phyloP scores from a whole-genome alignment of 2,329 filamentous ascomycete genomes.

The Ophiostoma himal-ulmi region DNA sequence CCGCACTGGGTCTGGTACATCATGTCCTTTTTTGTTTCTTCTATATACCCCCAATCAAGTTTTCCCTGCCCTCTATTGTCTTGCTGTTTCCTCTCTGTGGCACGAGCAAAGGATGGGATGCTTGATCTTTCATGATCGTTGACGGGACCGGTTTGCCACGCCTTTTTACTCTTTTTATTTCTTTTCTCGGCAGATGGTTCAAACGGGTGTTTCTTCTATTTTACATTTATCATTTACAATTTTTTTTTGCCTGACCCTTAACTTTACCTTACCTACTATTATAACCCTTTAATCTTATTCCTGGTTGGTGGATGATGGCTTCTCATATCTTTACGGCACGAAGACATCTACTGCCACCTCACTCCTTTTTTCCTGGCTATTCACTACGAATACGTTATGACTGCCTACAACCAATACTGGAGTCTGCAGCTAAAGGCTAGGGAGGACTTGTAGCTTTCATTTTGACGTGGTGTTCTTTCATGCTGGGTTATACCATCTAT shows the following conservation, averaged over 20 bases:
- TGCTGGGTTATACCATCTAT: conserved; percentile 8
- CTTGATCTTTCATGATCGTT: conserved; percentile 12
- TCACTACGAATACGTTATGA: not conserved
- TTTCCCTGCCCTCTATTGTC: not conserved
- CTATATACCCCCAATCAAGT: conserved; percentile 12
- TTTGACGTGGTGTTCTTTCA: conserved; percentile 8
- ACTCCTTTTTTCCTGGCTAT: not conserved
- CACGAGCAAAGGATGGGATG: not conserved
- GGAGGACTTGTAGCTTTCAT: conserved; percentile 1
- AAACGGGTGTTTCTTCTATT: not conserved
- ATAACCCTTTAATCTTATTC: not conserved
- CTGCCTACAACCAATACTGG: not conserved
- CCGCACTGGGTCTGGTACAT: not conserved
- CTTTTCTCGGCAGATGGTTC: conserved; percentile 13
- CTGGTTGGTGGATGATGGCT: not conserved
- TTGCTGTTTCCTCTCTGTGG: not conserved
- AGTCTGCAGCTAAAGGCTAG: not conserved
- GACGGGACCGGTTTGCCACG: conserved; percentile 13
- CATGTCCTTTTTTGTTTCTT: conserved; percentile 14
- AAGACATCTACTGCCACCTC: not conserved
- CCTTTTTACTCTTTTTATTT: not conserved
- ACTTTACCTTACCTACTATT: not conserved
- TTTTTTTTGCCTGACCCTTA: not conserved
- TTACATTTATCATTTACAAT: not conserved
- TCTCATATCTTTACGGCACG: not conserved